Percentiles rank a stretch among this genome's conserved stretches.
Evolutionary conservation across 306 rosid genomes (phyloP).

Genomic region (Gynostemma pentaphyllum): DNA sequence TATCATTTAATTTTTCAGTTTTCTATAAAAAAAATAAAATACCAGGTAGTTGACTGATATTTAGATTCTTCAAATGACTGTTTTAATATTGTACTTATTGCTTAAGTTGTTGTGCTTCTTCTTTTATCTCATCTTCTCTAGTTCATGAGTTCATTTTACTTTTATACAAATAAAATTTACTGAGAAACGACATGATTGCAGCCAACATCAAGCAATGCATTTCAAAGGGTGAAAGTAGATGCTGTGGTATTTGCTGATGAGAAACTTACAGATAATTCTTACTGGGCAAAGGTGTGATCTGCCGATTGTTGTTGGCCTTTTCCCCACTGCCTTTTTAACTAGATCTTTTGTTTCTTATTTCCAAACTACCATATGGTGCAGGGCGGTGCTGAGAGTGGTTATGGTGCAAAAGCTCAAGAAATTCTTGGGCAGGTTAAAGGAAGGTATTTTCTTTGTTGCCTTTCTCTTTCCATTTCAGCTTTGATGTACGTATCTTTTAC

Average conservation of each 20-base stretch:
- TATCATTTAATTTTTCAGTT: too few relatives aligned
- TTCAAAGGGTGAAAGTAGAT: slow-evolving; percentile 73
- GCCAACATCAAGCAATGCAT: slow-evolving; percentile 52
- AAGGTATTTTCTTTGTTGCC: slow-evolving; percentile 33
- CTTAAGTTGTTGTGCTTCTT: too few relatives aligned
- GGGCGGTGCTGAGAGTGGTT: slow-evolving; percentile 84
- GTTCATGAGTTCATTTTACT: background rate
- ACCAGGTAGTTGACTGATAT: too few relatives aligned
- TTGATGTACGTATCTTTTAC: background rate
- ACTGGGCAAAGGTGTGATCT: slow-evolving; percentile 82
- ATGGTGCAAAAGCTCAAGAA: slow-evolving; percentile 97
- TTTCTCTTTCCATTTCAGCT: background rate
- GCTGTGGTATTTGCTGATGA: slow-evolving; percentile 43
- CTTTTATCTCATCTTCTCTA: background rate
- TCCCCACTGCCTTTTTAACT: background rate
- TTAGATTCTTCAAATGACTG: too few relatives aligned
- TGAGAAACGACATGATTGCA: slow-evolving; percentile 19
- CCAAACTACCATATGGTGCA: slow-evolving; percentile 21
- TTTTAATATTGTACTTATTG: too few relatives aligned
- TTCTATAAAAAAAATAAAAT: too few relatives aligned
- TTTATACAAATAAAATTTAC: background rate
- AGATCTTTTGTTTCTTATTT: slow-evolving; percentile 6
- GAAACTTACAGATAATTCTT: slow-evolving; percentile 81
- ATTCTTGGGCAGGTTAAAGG: slow-evolving; percentile 91
- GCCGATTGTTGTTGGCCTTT: slow-evolving; percentile 9